phyloP scores from a whole-genome alignment of 2,329 filamentous ascomycete genomes.

The Fusarium drepaniforme region DNA sequence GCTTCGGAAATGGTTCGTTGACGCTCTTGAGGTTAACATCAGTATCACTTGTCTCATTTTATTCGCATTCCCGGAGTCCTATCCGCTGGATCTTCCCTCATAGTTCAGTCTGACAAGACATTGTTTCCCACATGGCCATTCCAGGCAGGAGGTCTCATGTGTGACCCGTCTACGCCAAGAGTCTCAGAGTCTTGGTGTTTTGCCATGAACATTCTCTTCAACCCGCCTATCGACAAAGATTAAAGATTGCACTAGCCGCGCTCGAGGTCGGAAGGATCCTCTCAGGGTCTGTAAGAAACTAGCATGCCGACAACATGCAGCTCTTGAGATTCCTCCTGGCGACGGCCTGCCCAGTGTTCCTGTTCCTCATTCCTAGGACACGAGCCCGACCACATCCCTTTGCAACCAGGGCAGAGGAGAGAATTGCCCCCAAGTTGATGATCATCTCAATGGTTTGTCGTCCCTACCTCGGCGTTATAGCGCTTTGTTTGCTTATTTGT shows the following conservation, averaged over 20 bases:
- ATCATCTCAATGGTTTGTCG: slow-evolving; percentile 71
- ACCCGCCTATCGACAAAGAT: not conserved
- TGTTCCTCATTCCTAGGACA: not conserved
- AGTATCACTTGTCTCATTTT: slow-evolving; percentile 10
- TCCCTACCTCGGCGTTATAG: not conserved
- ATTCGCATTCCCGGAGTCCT: not conserved
- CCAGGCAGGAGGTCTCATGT: slow-evolving; percentile 17
- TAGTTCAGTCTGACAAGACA: slow-evolving; percentile 36
- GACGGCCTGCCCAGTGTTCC: not conserved
- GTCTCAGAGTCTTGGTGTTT: slow-evolving; percentile 15
- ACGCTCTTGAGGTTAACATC: slow-evolving; percentile 7
- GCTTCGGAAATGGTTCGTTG: slow-evolving; percentile 22
- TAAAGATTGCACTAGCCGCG: slow-evolving; percentile 14
- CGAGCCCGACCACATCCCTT: slow-evolving; percentile 8
- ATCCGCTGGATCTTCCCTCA: not conserved
- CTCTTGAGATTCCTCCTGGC: slow-evolving; percentile 8
- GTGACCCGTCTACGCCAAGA: slow-evolving; percentile 14
- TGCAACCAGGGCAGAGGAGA: not conserved
- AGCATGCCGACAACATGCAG: slow-evolving; percentile 22
- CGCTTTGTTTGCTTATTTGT: slow-evolving; percentile 7
- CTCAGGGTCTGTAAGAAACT: not conserved
- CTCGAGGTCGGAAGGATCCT: not conserved
- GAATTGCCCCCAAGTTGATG: slow-evolving; percentile 69
- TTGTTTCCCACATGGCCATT: slow-evolving; percentile 21
- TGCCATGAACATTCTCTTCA: not conserved